These are phyloP conservation scores for Schizophyllum commune DNA, from an alignment of 1,284 basidiomycete species.

Conservation along the genomic window DNA sequence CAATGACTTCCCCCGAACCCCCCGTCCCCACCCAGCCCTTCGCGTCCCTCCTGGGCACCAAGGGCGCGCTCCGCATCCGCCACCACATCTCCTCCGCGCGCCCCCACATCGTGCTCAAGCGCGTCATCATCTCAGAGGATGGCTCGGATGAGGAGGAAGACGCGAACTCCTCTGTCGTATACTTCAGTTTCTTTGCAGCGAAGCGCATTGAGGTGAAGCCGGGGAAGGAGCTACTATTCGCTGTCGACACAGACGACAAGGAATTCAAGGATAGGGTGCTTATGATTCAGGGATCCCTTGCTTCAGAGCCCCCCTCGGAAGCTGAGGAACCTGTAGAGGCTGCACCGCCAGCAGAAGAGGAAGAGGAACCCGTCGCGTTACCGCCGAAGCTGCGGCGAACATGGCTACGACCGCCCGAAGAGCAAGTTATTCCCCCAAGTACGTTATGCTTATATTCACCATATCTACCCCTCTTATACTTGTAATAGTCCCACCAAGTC, in stretches of 20 bases:
- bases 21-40: slow-evolving; percentile 6
- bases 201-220: slow-evolving; percentile 61
- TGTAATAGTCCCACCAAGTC: background rate
- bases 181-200: slow-evolving; percentile 54
- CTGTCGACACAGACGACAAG: slow-evolving; percentile 42
- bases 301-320: slow-evolving; percentile 12
- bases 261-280: slow-evolving; percentile 46
- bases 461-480: background rate
- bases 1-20: background rate
- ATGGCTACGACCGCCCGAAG: slow-evolving; percentile 40
- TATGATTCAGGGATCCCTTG: slow-evolving; percentile 44
- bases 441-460: background rate
- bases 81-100: slow-evolving; percentile 51
- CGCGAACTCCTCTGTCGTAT: slow-evolving; percentile 26
- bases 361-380: slow-evolving; percentile 22
- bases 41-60: slow-evolving; percentile 46
- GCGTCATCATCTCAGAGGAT: slow-evolving; percentile 35
- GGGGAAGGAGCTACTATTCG: slow-evolving; percentile 57
- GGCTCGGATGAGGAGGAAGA: slow-evolving; percentile 34
- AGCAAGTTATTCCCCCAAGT: slow-evolving; percentile 14
- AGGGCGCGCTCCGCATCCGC: slow-evolving; percentile 45
- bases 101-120: slow-evolving; percentile 50
- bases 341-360: slow-evolving; percentile 19
- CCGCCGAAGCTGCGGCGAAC: slow-evolving; percentile 54
- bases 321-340: slow-evolving; percentile 27